These are phyloP conservation scores for Tuber umbilicatum DNA, from an alignment of 495 filamentous ascomycete genomes.

Conservation along the genomic window DNA sequence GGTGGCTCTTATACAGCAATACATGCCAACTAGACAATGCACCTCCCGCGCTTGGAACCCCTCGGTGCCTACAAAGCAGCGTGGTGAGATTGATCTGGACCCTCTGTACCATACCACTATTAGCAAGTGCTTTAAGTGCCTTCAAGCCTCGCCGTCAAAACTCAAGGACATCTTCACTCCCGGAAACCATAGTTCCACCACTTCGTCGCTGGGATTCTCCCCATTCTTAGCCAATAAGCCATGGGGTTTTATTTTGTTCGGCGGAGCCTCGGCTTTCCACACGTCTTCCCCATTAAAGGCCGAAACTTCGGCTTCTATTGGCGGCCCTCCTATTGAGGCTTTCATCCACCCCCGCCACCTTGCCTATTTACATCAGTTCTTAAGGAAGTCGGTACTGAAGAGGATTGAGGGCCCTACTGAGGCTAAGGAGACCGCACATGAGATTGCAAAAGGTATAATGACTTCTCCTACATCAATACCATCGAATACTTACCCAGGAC, in stretches of 20 bases:
- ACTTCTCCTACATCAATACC: neutral
- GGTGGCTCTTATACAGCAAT: neutral
- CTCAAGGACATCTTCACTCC: slow-evolving; percentile 20
- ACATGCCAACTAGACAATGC: neutral
- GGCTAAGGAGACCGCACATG: neutral
- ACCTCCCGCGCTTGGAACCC: neutral
- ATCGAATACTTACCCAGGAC: neutral
- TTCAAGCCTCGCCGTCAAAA: slow-evolving; percentile 27
- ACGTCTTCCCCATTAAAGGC: slow-evolving; percentile 11
- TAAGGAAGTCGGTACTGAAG: slow-evolving; percentile 30
- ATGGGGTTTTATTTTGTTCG: neutral
- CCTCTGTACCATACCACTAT: slow-evolving; percentile 15
- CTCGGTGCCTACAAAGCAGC: neutral
- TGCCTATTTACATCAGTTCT: slow-evolving; percentile 29
- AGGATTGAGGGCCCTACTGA: neutral
- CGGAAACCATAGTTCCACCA: neutral
- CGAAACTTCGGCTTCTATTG: neutral
- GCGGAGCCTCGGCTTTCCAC: slow-evolving; percentile 3
- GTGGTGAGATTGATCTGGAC: slow-evolving; percentile 8
- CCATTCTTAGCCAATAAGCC: slow-evolving; percentile 9
- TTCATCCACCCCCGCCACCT: slow-evolving; percentile 24
- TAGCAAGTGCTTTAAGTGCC: slow-evolving; percentile 17
- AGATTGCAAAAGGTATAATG: neutral
- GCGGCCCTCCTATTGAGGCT: slow-evolving; percentile 9
- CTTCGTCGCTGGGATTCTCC: neutral